Evolutionary conservation across 371 early-diverging fungal genomes (phyloP).

Genomic region (Mucor irregularis): DNA sequence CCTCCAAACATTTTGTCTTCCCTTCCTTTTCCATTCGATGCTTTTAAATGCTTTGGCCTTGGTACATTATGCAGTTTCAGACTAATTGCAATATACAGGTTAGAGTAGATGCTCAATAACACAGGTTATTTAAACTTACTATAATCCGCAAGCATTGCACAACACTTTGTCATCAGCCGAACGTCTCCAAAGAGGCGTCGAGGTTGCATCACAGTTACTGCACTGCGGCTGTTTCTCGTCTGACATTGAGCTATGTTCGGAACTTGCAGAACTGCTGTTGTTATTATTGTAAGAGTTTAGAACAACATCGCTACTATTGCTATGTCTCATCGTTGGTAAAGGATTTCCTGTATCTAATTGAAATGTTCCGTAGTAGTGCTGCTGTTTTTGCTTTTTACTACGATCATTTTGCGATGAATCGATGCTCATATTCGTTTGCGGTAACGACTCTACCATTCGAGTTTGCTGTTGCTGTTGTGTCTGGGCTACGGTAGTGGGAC

Average conservation of each 20-base stretch:
- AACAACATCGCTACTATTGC: not conserved
- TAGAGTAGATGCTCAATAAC: not conserved
- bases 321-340: not conserved
- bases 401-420: too few relatives aligned
- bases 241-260: too few relatives aligned
- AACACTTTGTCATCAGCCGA: constrained; percentile 79
- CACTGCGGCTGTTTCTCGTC: constrained; percentile 47
- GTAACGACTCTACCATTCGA: not conserved
- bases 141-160: constrained; percentile 97
- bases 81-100: not conserved
- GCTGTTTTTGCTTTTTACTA: not conserved
- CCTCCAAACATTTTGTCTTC: not conserved
- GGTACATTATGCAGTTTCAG: constrained; percentile 75
- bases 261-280: not conserved
- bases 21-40: not conserved
- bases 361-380: constrained; percentile 24
- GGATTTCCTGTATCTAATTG: constrained; percentile 1
- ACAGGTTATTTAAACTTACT: constrained; percentile 43
- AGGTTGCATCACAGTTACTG: constrained; percentile 86
- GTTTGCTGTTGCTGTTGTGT: constrained; percentile 1
- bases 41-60: constrained; percentile 56
- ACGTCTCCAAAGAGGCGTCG: constrained; percentile 96
- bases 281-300: not conserved
- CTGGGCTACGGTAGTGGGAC: not conserved
- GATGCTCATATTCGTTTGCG: too few relatives aligned